Evolutionary conservation across 2,329 filamentous ascomycete genomes (phyloP), one percentile per base, ranked within the genome.

Genomic region (Coleophoma crateriformis): DNA sequence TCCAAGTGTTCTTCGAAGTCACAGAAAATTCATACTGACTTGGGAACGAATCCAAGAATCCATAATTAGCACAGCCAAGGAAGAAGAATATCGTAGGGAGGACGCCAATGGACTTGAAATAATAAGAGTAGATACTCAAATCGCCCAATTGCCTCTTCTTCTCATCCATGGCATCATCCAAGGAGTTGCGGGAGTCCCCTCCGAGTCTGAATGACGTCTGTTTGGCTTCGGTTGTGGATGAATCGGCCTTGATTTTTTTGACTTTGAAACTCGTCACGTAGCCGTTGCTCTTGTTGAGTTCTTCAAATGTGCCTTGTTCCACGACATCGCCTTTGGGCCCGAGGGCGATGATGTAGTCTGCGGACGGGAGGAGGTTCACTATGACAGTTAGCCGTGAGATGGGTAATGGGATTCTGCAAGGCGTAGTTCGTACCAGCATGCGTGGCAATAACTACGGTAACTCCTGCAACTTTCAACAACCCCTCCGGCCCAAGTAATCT

Each of bases 331-430:
- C 68, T 14, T 63, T 54, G 17, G 52, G 58, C 33, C 57, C 54
- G 12, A 70, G 61, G 13, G 61, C 62, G 20, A 70, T 59, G 17
- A 71, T 63, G 37, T 69, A 63, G 53, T 70, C 67, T 27, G 62
- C 64, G 33, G 66, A 64, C 14, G 62, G 61, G 4, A 69, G 13
- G 49, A 51, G 38, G 43, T 53, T 46, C 40, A 57, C 42, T 42
- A 22, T 22, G 13, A 27, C 6, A 4, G 27, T 27, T 27, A 27
- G 27, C 27, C 19, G 19, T 19, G 19, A 27, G 27, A 27, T 7
- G 3, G 27, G 7, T 10, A 27, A 27, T 7, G 27, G 27, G 8
- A 27, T 27, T 27, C 8, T 10, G 27, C 27, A 7, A 2, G 27
- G 27, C 27, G 8, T 2, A 27, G 27, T 27, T 13, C 17, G 19